Percentiles rank a stretch among this genome's conserved stretches.
phyloP scores from a whole-genome alignment of 768 basidiomycete species.

The Leccinum broughii region DNA sequence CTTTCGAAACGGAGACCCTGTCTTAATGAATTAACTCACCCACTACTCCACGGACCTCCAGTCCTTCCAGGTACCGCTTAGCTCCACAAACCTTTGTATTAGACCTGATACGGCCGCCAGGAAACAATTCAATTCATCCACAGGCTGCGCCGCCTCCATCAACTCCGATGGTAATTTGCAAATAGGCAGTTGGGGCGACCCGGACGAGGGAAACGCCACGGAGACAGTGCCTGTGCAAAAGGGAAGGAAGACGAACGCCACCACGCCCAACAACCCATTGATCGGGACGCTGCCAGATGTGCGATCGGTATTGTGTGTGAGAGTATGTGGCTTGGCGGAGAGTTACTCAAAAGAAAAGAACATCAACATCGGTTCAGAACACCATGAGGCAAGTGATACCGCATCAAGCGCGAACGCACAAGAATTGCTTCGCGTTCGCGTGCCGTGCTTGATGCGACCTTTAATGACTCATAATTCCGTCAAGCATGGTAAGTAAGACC shows the following conservation, averaged over 20 bases:
- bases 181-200: conserved; percentile 16
- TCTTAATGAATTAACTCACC: conserved; percentile 4
- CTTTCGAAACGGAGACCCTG: conserved; percentile 22
- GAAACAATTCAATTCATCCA: conserved; percentile 5
- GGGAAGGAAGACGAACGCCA: conserved; percentile 13
- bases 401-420: conserved; percentile 15
- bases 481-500: conserved; percentile 10
- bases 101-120: conserved; percentile 9
- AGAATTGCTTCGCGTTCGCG: conserved; percentile 9
- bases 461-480: conserved; percentile 18
- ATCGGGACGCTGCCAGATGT: conserved; percentile 29
- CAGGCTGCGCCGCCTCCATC: conserved; percentile 22
- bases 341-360: conserved; percentile 8
- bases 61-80: conserved; percentile 1
- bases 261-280: conserved; percentile 20
- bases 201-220: conserved; percentile 26
- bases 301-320: conserved; percentile 15
- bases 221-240: conserved; percentile 16
- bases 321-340: neutral
- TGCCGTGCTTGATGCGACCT: conserved; percentile 11
- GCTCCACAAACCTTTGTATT: conserved; percentile 21
- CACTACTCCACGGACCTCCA: conserved; percentile 25
- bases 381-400: conserved; percentile 22
- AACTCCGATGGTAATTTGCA: conserved; percentile 26
- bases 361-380: conserved; percentile 1